Evolutionary conservation across 2,329 filamentous ascomycete genomes (phyloP).

Genomic region (Cordyceps tenuipes): DNA sequence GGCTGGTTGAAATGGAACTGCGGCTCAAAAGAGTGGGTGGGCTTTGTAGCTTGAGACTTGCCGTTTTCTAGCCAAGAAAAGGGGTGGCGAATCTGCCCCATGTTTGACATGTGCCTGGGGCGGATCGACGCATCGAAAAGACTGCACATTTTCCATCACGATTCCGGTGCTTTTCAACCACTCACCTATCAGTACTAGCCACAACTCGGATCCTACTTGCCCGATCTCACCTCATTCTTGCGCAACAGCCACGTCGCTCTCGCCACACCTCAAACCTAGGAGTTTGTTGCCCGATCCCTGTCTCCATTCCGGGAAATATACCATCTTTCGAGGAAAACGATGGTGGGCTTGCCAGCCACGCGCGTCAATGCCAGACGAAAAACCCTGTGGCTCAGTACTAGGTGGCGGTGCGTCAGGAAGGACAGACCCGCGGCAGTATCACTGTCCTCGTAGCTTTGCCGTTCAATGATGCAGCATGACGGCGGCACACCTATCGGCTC

Average conservation of each 20-base stretch:
- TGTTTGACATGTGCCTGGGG: neutral
- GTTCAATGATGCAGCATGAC: no score
- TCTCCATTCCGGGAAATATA: neutral
- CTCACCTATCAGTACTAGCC: neutral
- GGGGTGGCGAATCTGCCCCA: constrained; percentile 2
- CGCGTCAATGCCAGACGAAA: no score
- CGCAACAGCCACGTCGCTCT: neutral
- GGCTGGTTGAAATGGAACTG: neutral
- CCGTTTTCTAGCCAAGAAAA: neutral
- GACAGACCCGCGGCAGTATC: no score
- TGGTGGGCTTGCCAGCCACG: no score
- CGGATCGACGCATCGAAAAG: neutral
- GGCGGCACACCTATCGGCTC: no score
- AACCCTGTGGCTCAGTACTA: no score
- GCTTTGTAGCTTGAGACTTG: neutral
- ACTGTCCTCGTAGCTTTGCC: no score
- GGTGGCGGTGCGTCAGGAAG: no score
- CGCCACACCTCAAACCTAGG: neutral
- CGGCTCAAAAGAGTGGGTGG: neutral
- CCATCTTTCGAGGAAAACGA: no score
- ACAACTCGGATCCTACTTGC: neutral
- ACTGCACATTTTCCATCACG: neutral
- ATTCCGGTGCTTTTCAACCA: neutral
- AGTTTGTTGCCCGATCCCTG: neutral
- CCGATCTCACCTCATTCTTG: neutral